Evolutionary conservation across 2,329 filamentous ascomycete species (phyloP).

Genomic region (Albifimbria verrucaria): DNA sequence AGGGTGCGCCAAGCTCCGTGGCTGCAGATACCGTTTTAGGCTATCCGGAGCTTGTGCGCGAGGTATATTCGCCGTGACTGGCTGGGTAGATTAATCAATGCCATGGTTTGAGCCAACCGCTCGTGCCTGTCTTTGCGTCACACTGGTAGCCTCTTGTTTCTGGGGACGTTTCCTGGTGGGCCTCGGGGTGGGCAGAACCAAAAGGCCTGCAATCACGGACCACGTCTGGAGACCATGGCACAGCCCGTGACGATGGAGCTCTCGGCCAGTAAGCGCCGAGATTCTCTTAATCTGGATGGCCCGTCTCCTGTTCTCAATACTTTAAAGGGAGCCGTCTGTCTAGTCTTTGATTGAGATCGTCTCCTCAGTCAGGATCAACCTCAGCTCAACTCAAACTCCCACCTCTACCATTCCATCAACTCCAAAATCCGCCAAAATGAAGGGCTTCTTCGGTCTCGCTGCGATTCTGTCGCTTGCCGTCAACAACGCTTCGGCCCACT

Average conservation of each 20-base stretch:
- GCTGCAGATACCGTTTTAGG: background rate
- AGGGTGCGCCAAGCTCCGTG: background rate
- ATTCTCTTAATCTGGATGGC: background rate
- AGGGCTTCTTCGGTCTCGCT: conserved; percentile 5
- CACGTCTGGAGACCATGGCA: background rate
- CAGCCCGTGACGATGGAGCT: background rate
- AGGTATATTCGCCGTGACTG: background rate
- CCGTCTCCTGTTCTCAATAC: background rate
- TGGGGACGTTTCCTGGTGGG: background rate
- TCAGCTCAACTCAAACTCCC: background rate
- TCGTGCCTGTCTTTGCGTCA: background rate
- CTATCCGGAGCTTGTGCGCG: background rate
- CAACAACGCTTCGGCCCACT: conserved; percentile 15
- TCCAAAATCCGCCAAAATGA: conserved; percentile 5
- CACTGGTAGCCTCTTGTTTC: background rate
- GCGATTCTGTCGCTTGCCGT: conserved; percentile 2
- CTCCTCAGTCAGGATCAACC: background rate
- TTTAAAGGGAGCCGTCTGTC: background rate
- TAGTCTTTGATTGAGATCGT: background rate
- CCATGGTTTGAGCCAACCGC: background rate
- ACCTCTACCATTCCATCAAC: too few species aligned
- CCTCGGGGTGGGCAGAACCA: background rate
- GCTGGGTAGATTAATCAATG: background rate
- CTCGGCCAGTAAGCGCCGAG: background rate
- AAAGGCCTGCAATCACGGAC: background rate